Conservation (phyloP, 2,329 filamentous ascomycete genomes). For the Chrysoporthe cubensis region DNA sequence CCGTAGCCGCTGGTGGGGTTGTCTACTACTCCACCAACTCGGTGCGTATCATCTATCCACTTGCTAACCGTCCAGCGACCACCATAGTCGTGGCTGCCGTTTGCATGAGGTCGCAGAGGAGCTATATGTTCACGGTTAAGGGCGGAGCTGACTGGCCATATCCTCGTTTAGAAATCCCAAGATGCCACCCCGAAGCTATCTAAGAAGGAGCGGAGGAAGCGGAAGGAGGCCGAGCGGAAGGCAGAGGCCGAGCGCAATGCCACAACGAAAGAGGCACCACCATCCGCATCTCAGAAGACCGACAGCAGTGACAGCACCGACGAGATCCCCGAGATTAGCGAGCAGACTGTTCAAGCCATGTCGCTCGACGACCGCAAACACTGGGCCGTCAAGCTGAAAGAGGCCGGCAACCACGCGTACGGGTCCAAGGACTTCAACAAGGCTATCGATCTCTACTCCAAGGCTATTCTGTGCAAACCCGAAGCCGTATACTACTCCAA, state of each 20-base stretch:
- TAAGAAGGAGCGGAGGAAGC: conserved; percentile 89
- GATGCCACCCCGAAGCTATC: conserved; percentile 70
- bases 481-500: conserved; percentile 99
- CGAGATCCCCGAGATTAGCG: conserved; percentile 71
- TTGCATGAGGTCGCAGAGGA: background rate
- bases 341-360: conserved; percentile 56
- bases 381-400: conserved; percentile 90
- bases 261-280: conserved; percentile 34
- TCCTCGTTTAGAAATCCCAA: conserved; percentile 41
- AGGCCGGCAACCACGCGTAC: conserved; percentile 94
- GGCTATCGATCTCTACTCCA: conserved; percentile 92
- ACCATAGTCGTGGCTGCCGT: background rate
- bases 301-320: conserved; percentile 62
- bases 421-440: conserved; percentile 90
- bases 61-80: background rate
- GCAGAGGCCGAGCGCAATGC: conserved; percentile 48
- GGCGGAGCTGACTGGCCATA: background rate
- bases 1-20: conserved; percentile 81
- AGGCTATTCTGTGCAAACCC: conserved; percentile 95
- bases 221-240: conserved; percentile 76
- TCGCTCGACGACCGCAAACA: conserved; percentile 75
- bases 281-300: conserved; percentile 48
- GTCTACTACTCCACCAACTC: conserved; percentile 87
- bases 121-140: background rate
- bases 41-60: conserved; percentile 45